Conservation (phyloP, 2,329 filamentous ascomycete genomes). For the Fusarium illudens region DNA sequence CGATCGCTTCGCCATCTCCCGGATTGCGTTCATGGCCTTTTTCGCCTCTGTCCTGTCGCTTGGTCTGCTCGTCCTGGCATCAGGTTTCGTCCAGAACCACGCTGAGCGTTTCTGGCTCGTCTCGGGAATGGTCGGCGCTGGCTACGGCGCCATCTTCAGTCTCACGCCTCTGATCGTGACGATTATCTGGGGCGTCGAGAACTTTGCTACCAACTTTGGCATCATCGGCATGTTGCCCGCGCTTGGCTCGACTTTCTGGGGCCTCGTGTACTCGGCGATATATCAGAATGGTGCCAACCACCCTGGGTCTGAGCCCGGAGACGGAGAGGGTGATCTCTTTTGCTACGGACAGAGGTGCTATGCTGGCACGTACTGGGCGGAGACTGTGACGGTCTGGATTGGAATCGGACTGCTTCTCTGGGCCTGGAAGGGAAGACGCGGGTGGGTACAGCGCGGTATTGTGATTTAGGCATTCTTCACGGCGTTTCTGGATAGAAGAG, state of each 20-base stretch:
- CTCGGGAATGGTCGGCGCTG: constrained; percentile 83
- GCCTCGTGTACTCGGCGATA: constrained; percentile 82
- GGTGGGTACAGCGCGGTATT: constrained; percentile 81
- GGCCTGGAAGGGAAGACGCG: constrained; percentile 81
- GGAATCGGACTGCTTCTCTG: constrained; percentile 76
- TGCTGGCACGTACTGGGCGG: constrained; percentile 83
- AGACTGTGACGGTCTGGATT: constrained; percentile 80
- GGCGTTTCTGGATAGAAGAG: constrained; percentile 30
- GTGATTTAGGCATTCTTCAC: constrained; percentile 57
- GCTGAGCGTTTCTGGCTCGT: constrained; percentile 85
- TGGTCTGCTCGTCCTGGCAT: constrained; percentile 80
- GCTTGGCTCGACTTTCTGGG: constrained; percentile 87
- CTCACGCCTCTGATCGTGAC: constrained; percentile 91
- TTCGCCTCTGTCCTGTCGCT: constrained; percentile 78
- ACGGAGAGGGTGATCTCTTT: constrained; percentile 61
- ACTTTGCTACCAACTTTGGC: constrained; percentile 98
- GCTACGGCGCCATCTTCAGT: constrained; percentile 91
- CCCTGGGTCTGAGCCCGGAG: constrained; percentile 44
- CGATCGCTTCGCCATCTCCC: constrained; percentile 70
- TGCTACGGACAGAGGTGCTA: constrained; percentile 89
- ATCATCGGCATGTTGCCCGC: constrained; percentile 94
- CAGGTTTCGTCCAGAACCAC: constrained; percentile 77
- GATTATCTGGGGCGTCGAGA: constrained; percentile 99
- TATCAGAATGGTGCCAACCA: constrained; percentile 73
- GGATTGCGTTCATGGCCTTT: constrained; percentile 79